Evolutionary conservation across 768 basidiomycete genomes (phyloP), one percentile per base, ranked within the genome.

Genomic region (Tylopilus vinaceipallidus): DNA sequence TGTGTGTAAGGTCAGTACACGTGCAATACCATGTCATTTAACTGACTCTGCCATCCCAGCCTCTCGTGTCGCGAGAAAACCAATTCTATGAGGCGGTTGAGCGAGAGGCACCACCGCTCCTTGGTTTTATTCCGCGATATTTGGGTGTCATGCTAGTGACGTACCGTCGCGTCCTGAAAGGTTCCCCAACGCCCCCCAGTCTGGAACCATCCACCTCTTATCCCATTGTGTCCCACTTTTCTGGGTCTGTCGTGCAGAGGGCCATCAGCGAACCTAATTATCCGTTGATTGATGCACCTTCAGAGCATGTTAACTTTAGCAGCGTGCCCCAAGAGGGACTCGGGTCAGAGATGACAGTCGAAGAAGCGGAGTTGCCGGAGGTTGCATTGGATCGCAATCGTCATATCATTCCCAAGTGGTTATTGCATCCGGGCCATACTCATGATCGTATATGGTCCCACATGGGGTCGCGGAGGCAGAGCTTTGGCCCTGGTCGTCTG

Each of bases 81-180:
- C 75, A 97, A 40, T 98, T 99, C 64, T 99, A 99, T 65, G 97
- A 99, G 66, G 83, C 94, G 2, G 93, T 98, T 27, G 97, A 99
- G 66, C 81, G 86, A 23, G 91, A 93, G 61, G 91, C 91, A 0
- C 95, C 97, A 0, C 93, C 91, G 4, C 77, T 99, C 9, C 78
- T 98, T 4, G 87, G 81, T 13, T 99, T 92, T 62, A 97, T 98
- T 52, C 97, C 97, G n/a, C 86, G 95, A 37, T 99, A 99, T 69
- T 77, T 99, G 14, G 97, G 97, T 20, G 97, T 99, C 47, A 97
- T 99, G 93, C 80, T 98, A 35, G 95, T 99, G 60, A 95, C 88
- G 45, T 98, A 98, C 64, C 84, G 97, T 22, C 81, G 87, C 13
- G 88, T 92, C 34, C 71, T 78, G 13, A 83, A 77, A 60, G 60